Percentiles rank a stretch among this genome's conserved stretches.
phyloP scores from a whole-genome alignment of 306 rosid species.

The Fragaria vesca region DNA sequence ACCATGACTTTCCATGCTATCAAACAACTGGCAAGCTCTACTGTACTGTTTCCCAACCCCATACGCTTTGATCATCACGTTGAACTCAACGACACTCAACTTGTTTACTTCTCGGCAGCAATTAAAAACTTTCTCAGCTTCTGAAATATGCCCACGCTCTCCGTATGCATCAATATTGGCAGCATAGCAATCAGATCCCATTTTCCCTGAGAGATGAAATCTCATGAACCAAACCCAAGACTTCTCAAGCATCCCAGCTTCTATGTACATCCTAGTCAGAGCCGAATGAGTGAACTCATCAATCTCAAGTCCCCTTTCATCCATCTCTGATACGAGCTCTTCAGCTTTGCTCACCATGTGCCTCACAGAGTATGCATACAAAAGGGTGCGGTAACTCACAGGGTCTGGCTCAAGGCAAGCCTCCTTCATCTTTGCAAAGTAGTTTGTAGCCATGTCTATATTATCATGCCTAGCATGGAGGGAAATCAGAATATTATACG shows the following conservation, averaged over 20 bases:
- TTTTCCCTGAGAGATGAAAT: constrained; percentile 56
- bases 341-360: constrained; percentile 63
- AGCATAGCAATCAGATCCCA: constrained; percentile 70
- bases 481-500: constrained; percentile 73
- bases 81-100: constrained; percentile 65
- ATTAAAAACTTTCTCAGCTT: constrained; percentile 72
- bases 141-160: constrained; percentile 51
- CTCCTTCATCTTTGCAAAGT: constrained; percentile 58
- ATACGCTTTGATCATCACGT: constrained; percentile 90
- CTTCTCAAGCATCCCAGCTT: constrained; percentile 53
- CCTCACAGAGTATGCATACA: constrained; percentile 68
- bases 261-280: constrained; percentile 73
- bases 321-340: constrained; percentile 65
- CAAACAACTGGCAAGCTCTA: constrained; percentile 60
- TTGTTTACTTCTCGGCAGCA: constrained; percentile 65
- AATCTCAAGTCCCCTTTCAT: constrained; percentile 55
- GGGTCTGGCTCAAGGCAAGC: constrained; percentile 53
- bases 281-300: constrained; percentile 81
- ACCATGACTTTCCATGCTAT: constrained; percentile 52
- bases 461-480: constrained; percentile 50
- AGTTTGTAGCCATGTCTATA: constrained; percentile 51
- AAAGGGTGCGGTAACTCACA: constrained; percentile 73
- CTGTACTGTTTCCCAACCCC: constrained; percentile 59
- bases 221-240: constrained; percentile 78
- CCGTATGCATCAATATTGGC: constrained; percentile 83